phyloP scores from a whole-genome alignment of 495 filamentous ascomycete species.

The Immersiella caudata region DNA sequence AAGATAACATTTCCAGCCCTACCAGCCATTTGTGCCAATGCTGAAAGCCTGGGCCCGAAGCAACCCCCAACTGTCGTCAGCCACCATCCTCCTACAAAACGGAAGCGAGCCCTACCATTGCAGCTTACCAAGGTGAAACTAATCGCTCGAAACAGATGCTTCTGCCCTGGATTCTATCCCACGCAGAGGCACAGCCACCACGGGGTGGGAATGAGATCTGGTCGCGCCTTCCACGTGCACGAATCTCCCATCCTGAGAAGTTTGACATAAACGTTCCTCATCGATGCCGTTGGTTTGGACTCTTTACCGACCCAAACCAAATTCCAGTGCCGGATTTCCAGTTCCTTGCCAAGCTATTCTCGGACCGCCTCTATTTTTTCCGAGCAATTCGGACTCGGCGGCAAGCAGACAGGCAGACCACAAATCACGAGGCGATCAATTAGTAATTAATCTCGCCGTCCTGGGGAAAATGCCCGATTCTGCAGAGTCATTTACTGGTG shows the following conservation, averaged over 20 bases:
- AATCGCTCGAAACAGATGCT: not conserved
- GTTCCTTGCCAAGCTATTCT: not conserved
- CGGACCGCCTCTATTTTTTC: not conserved
- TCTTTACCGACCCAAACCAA: not conserved
- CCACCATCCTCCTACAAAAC: not conserved
- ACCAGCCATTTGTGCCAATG: not conserved
- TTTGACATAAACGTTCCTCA: not conserved
- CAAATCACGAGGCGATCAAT: not conserved
- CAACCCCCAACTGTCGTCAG: not conserved
- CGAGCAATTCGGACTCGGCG: not conserved
- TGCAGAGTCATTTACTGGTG: not conserved
- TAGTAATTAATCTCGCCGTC: not conserved
- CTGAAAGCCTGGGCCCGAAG: not conserved
- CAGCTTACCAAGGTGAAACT: not conserved
- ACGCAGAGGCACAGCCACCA: not conserved
- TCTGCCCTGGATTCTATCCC: not conserved
- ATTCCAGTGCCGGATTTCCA: not conserved
- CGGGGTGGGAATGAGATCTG: not conserved
- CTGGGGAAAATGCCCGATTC: not conserved
- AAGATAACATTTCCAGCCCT: not conserved
- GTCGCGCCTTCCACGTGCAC: not conserved
- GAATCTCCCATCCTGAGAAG: not conserved
- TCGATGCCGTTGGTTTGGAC: not conserved
- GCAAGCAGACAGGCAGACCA: not conserved
- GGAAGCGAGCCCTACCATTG: not conserved